Evolutionary conservation across 495 filamentous ascomycete species (phyloP).

Genomic region (Podospora bellae-mahoneyi): DNA sequence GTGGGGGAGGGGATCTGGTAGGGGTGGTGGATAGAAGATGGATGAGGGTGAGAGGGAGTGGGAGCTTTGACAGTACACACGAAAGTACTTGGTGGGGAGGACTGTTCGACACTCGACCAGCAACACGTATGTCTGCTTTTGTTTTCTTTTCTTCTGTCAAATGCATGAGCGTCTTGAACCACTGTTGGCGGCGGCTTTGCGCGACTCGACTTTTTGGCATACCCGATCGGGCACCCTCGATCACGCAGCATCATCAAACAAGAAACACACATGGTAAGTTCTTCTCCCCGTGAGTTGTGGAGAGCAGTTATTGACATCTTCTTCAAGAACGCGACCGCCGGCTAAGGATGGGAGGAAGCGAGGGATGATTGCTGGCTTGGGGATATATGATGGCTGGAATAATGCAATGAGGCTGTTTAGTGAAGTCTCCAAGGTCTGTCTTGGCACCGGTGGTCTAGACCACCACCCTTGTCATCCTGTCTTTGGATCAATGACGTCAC

Average conservation of each 20-base stretch:
- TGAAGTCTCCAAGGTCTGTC: not conserved
- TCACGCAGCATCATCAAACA: not conserved
- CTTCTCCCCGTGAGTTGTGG: not conserved
- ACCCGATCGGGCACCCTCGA: too few relatives aligned
- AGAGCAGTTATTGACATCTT: too few relatives aligned
- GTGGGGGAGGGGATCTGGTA: too few relatives aligned
- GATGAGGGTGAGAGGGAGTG: not conserved
- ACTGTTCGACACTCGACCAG: not conserved
- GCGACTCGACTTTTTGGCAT: not conserved
- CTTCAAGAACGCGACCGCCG: too few relatives aligned
- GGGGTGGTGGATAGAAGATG: too few relatives aligned
- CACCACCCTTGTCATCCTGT: not conserved
- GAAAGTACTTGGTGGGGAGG: not conserved
- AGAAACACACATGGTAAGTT: not conserved
- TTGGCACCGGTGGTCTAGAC: not conserved
- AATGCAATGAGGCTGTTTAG: too few relatives aligned
- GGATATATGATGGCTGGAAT: too few relatives aligned
- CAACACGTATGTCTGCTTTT: conserved; percentile 1
- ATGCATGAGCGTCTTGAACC: conserved; percentile 39
- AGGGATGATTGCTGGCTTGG: too few relatives aligned
- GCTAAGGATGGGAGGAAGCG: too few relatives aligned
- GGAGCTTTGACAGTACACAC: too few relatives aligned
- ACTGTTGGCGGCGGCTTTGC: conserved; percentile 32
- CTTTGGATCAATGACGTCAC: not conserved
- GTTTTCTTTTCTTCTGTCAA: conserved; percentile 17